Percentiles rank a stretch among this genome's conserved stretches.
Evolutionary conservation across 1,284 basidiomycete genomes (phyloP).

Genomic region (Blastosporella zonata): DNA sequence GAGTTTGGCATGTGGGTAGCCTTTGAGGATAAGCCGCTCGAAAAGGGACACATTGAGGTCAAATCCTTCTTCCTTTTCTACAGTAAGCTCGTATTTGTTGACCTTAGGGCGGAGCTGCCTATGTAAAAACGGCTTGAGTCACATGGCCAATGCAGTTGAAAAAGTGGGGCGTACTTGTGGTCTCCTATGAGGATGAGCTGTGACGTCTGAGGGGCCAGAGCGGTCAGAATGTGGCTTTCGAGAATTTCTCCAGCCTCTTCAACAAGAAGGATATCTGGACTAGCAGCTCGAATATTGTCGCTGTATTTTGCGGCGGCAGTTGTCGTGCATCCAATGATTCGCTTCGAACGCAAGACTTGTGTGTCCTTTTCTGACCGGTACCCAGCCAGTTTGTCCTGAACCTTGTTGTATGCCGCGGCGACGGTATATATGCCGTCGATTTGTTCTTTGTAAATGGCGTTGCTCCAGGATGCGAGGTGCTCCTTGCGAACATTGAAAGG

Average conservation of each 20-base stretch:
- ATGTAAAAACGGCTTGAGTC: neutral
- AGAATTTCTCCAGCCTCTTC: constrained; percentile 73
- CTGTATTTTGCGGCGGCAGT: constrained; percentile 64
- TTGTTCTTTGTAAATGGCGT: constrained; percentile 35
- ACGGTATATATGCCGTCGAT: constrained; percentile 33
- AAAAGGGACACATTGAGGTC: constrained; percentile 65
- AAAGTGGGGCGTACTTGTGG: constrained; percentile 51
- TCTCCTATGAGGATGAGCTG: constrained; percentile 67
- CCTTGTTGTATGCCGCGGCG: constrained; percentile 41
- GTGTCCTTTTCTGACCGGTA: constrained; percentile 29
- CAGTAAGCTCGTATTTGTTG: constrained; percentile 56
- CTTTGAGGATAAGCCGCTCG: constrained; percentile 60
- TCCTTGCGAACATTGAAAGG: constrained; percentile 28
- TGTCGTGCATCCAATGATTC: constrained; percentile 66
- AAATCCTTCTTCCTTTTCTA: constrained; percentile 61
- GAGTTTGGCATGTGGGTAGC: constrained; percentile 59
- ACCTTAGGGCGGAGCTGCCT: constrained; percentile 71
- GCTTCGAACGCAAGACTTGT: constrained; percentile 40
- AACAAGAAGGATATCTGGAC: constrained; percentile 53
- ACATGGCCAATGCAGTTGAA: neutral
- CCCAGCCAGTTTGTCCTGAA: constrained; percentile 24
- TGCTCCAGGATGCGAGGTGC: constrained; percentile 38
- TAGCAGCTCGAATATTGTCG: constrained; percentile 40
- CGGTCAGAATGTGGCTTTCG: constrained; percentile 62
- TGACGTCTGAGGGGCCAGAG: constrained; percentile 42